Evolutionary conservation across 2,329 filamentous ascomycete species (phyloP).

Genomic region (Amesomyces nigricolor): DNA sequence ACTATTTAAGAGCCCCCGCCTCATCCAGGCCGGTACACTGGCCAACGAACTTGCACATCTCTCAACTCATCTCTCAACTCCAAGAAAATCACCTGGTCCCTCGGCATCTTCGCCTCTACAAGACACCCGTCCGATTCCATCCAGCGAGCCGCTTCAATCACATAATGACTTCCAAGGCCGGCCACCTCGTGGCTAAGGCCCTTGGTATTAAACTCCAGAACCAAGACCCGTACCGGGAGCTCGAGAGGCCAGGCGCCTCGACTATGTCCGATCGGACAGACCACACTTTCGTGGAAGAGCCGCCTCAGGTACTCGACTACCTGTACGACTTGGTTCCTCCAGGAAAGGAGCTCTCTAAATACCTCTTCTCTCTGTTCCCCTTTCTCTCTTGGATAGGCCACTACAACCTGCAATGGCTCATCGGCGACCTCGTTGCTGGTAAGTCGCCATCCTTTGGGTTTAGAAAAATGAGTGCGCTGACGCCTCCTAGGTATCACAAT

Average conservation of each 20-base stretch:
- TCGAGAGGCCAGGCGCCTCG: slow-evolving; percentile 71
- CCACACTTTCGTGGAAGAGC: slow-evolving; percentile 76
- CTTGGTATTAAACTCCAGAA: slow-evolving; percentile 78
- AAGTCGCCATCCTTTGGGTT: slow-evolving; percentile 27
- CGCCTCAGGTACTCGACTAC: slow-evolving; percentile 71
- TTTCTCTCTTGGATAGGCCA: slow-evolving; percentile 82
- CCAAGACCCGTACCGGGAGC: slow-evolving; percentile 53
- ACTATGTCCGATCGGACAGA: slow-evolving; percentile 66
- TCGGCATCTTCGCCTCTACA: too few relatives aligned
- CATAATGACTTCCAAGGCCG: slow-evolving; percentile 44
- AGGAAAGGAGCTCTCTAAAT: slow-evolving; percentile 48
- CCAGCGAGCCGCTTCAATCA: too few relatives aligned
- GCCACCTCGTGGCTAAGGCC: slow-evolving; percentile 69
- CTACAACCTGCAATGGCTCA: slow-evolving; percentile 86
- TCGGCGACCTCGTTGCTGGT: slow-evolving; percentile 87
- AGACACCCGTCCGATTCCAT: too few relatives aligned
- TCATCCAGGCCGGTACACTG: too few relatives aligned
- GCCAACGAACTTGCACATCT: too few relatives aligned
- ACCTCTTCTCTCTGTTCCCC: slow-evolving; percentile 71
- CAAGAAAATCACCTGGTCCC: too few relatives aligned
- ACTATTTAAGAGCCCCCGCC: too few relatives aligned
- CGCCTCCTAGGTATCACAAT: slow-evolving; percentile 43
- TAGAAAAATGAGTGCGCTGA: slow-evolving; percentile 5
- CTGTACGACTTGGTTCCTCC: slow-evolving; percentile 59
- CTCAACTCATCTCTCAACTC: too few relatives aligned